Evolutionary conservation across 2,329 filamentous ascomycete genomes (phyloP).

Genomic region (Diplodia scrobiculata): DNA sequence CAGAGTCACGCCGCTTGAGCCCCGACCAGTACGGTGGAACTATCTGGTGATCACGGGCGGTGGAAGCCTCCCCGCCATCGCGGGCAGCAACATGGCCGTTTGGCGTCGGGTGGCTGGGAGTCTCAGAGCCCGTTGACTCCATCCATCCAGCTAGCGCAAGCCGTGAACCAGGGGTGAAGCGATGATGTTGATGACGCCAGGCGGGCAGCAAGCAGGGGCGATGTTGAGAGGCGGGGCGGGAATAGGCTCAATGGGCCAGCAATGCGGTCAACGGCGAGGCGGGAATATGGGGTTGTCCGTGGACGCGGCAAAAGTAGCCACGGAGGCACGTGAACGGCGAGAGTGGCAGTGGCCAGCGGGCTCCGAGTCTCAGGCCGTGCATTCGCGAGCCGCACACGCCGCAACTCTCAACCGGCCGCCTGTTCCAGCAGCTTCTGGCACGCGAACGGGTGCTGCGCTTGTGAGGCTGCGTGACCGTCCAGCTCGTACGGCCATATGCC

Average conservation of each 20-base stretch:
- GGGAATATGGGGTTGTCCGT: constrained; percentile 5
- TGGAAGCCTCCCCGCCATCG: constrained; percentile 13
- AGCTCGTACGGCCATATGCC: constrained; percentile 23
- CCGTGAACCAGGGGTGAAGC: constrained; percentile 6
- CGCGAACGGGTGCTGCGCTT: not conserved
- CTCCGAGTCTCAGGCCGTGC: not conserved
- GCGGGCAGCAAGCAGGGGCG: constrained; percentile 23
- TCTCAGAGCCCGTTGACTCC: constrained; percentile 43
- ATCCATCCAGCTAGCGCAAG: constrained; percentile 42
- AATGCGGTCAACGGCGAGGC: constrained; percentile 17
- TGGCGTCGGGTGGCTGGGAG: constrained; percentile 33
- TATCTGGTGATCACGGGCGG: constrained; percentile 35
- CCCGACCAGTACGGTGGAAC: constrained; percentile 54
- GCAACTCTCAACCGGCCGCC: not conserved
- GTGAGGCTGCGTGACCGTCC: constrained; percentile 2
- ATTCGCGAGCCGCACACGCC: not conserved
- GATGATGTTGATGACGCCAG: constrained; percentile 15
- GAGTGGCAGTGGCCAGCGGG: not conserved
- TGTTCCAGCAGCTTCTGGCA: not conserved
- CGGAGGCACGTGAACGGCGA: constrained; percentile 15
- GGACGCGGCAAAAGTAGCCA: constrained; percentile 16
- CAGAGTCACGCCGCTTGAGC: constrained; percentile 43
- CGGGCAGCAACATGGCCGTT: constrained; percentile 26
- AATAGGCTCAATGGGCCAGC: constrained; percentile 18
- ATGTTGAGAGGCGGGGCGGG: constrained; percentile 14